Evolutionary conservation across 805 yeast genomes (phyloP).

Genomic region (Barnettozyma siamensis): DNA sequence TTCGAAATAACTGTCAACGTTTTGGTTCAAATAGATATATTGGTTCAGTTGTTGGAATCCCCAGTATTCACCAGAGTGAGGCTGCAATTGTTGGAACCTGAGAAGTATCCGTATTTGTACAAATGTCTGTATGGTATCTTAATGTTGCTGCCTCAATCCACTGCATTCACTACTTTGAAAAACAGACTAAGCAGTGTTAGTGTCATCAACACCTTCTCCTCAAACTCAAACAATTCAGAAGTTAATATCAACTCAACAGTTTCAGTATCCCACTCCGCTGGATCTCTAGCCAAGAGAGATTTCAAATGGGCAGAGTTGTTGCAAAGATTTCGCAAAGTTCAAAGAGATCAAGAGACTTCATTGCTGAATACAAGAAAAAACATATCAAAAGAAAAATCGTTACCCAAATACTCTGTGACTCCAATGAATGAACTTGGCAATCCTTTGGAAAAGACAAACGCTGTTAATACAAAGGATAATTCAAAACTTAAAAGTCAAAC

Average conservation of each 20-base stretch:
- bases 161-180: slow-evolving; percentile 78
- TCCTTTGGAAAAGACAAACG: slow-evolving; percentile 12
- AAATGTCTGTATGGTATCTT: slow-evolving; percentile 87
- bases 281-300: slow-evolving; percentile 20
- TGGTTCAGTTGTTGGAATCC: slow-evolving; percentile 86
- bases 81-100: slow-evolving; percentile 84
- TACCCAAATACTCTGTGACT: slow-evolving; percentile 21
- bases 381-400: slow-evolving; percentile 10
- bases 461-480: neutral
- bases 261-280: slow-evolving; percentile 9
- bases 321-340: slow-evolving; percentile 44
- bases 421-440: slow-evolving; percentile 16
- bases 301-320: slow-evolving; percentile 38
- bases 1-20: slow-evolving; percentile 75
- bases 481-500: slow-evolving; percentile 5
- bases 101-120: slow-evolving; percentile 70
- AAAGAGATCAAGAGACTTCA: slow-evolving; percentile 33
- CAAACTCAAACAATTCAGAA: slow-evolving; percentile 2
- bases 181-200: slow-evolving; percentile 56
- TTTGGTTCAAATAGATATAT: slow-evolving; percentile 79
- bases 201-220: slow-evolving; percentile 26
- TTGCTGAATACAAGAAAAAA: slow-evolving; percentile 13
- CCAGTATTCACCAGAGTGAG: slow-evolving; percentile 88
- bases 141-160: slow-evolving; percentile 91
- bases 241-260: neutral